These are phyloP conservation scores for Phytophthora fragariaefolia DNA, from an alignment of 352 stramenopile species.

Conservation along the genomic window DNA sequence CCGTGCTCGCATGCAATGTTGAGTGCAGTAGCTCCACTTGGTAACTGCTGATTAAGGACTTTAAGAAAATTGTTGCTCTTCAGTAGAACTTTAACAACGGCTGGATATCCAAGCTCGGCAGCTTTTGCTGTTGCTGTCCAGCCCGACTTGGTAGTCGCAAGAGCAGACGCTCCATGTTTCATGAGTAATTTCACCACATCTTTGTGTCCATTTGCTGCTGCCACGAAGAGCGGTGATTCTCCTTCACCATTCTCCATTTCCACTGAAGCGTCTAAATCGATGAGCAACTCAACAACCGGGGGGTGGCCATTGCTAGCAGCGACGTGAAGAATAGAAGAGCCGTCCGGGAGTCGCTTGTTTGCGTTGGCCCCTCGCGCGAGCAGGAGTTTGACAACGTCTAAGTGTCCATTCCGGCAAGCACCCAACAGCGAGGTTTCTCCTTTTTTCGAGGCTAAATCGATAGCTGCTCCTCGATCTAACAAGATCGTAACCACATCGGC, in stretches of 20 bases:
- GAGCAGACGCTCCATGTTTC: background rate
- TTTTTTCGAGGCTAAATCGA: background rate
- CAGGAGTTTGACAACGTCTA: background rate
- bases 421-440: background rate
- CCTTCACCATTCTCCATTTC: background rate
- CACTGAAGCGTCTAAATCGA: background rate
- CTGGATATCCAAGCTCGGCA: conserved; percentile 9
- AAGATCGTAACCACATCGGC: background rate
- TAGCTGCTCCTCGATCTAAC: background rate
- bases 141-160: background rate
- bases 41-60: conserved; percentile 1
- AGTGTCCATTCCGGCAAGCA: background rate
- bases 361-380: background rate
- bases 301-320: background rate
- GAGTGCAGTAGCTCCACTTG: conserved; percentile 10
- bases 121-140: conserved; percentile 9
- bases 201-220: background rate
- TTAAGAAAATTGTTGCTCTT: background rate
- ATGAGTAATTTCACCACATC: conserved; percentile 7
- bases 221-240: background rate
- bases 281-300: background rate
- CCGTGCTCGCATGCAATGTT: conserved; percentile 22
- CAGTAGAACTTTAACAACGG: conserved; percentile 1
- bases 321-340: background rate
- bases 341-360: background rate